Evolutionary conservation across 306 rosid species (phyloP), one percentile per base, ranked within the genome.

Genomic region (Rosa lucieae): DNA sequence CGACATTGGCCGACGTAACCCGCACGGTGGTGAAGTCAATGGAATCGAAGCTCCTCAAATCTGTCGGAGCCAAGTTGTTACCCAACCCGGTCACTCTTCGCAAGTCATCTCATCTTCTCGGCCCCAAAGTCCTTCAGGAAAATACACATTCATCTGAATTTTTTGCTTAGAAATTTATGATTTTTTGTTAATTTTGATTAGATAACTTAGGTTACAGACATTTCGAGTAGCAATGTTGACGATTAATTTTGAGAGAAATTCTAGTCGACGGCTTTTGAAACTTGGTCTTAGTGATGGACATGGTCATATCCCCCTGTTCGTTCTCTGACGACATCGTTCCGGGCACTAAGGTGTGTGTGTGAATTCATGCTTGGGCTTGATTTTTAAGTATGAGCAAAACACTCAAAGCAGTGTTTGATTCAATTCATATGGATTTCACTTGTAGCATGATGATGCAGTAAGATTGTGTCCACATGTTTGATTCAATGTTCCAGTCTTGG

Each of bases 91-190:
- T 86, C 69, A 76, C 79, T 79, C 84, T 88, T 78, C 89, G 90
- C 79, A 84, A 81, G 74, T 73, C 92, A 29, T 82, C 91, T 63
- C 83, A 83, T 76, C 80, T 93, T 83, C 89, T 77, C 56, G 97
- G 97, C 61, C 95, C 95, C 66, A 86, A 84, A 81, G 82, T 93
- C 74, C 95, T 93, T 76, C 98, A 91, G 97, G 97, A 78, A 26
- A 7, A n/a, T 17, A 71, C 35, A 7, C 78, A 55, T 70, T 65
- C 62, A 11, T 18, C 10, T 0, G 21, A 17, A 37, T 35, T 65
- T 67, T 82, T 79, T 70, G 73, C 47, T 46, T 20, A 72, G 76
- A 52, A 44, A 17, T 12, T 35, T 9, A 58, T 7, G 20, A 35
- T 44, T n/a, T 42, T 58, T 61, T 47, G 52, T 69, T 73, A 72